Evolutionary conservation across 768 basidiomycete species (phyloP).

Genomic region (Amanita rubescens): DNA sequence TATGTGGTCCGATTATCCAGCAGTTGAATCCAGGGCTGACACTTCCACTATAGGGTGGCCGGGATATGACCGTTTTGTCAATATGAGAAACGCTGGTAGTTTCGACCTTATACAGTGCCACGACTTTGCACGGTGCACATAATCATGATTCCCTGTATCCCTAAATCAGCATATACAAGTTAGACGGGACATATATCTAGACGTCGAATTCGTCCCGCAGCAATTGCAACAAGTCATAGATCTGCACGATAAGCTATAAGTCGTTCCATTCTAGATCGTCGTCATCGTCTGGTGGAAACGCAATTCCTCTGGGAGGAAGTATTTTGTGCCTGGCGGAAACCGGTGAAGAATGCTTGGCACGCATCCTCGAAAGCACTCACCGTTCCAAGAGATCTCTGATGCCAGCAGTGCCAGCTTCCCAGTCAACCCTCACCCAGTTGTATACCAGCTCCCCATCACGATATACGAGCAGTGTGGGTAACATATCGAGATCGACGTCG

Average conservation of each 20-base stretch:
- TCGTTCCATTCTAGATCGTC: constrained; percentile 2
- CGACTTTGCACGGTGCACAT: neutral
- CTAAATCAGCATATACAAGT: neutral
- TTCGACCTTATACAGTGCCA: neutral
- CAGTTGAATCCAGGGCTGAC: neutral
- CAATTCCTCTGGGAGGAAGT: neutral
- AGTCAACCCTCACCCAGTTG: constrained; percentile 84
- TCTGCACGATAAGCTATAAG: neutral
- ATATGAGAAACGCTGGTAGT: neutral
- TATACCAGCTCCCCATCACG: constrained; percentile 77
- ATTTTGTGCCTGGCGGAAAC: neutral
- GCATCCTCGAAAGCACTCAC: neutral
- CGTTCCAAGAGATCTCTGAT: constrained; percentile 2
- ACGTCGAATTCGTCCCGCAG: neutral
- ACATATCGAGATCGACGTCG: constrained; percentile 68
- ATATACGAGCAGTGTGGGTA: constrained; percentile 75
- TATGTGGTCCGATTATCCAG: neutral
- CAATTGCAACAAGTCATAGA: too few relatives aligned
- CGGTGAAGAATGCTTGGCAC: neutral
- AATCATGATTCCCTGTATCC: neutral
- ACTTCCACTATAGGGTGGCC: neutral
- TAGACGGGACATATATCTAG: too few relatives aligned
- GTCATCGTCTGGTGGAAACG: neutral
- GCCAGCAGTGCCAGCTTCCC: constrained; percentile 54
- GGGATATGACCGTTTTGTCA: neutral